Conservation (phyloP, 2,329 filamentous ascomycete species). For the Pseudogymnoascus sp. region DNA sequence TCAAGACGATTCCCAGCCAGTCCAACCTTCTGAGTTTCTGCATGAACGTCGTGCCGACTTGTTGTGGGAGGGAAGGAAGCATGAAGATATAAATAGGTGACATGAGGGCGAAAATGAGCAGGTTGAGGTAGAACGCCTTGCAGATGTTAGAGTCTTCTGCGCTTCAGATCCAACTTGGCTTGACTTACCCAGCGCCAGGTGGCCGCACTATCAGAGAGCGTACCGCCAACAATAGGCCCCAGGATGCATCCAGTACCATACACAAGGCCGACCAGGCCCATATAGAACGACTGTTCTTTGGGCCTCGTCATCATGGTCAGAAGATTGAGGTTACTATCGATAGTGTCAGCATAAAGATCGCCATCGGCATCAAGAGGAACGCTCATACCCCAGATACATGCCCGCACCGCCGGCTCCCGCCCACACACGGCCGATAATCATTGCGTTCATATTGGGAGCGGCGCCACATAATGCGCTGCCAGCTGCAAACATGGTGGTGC, state of each 20-base stretch:
- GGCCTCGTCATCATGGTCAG: conserved; percentile 24
- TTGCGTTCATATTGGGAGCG: conserved; percentile 20
- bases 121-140: conserved; percentile 25
- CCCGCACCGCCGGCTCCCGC: conserved; percentile 20
- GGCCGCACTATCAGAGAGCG: conserved; percentile 28
- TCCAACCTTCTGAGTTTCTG: conserved; percentile 31
- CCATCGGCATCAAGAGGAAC: not conserved
- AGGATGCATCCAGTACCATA: conserved; percentile 34
- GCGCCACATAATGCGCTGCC: conserved; percentile 20
- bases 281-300: conserved; percentile 28
- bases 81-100: conserved; percentile 27
- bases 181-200: conserved; percentile 31
- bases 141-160: not conserved
- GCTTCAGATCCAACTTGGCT: too few relatives aligned
- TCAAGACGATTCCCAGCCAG: conserved; percentile 37
- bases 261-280: conserved; percentile 23
- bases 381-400: conserved; percentile 24
- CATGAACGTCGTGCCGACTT: conserved; percentile 21
- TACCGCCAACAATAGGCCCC: conserved; percentile 31
- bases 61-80: conserved; percentile 32
- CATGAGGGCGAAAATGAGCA: conserved; percentile 29
- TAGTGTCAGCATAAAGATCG: too few relatives aligned
- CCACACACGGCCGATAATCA: conserved; percentile 22
- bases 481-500: conserved; percentile 10
- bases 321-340: conserved; percentile 19